These are phyloP conservation scores for Naganishia vishniacii DNA, from an alignment of 768 basidiomycete genomes.

Conservation along the genomic window DNA sequence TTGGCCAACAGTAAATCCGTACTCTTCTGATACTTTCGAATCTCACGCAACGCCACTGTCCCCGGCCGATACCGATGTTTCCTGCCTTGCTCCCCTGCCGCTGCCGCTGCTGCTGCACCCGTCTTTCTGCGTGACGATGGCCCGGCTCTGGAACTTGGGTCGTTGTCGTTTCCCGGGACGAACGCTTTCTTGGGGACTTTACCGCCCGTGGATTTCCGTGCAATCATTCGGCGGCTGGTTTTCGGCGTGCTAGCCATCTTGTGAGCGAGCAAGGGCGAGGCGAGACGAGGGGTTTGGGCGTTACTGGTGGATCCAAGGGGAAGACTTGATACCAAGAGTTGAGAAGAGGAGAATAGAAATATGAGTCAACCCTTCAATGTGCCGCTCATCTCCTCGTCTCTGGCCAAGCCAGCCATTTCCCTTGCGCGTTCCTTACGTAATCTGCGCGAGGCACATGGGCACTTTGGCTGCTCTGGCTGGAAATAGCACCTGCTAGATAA, in stretches of 20 bases:
- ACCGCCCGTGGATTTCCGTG: constrained; percentile 24
- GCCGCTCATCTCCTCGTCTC: constrained; percentile 11
- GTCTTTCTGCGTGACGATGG: neutral
- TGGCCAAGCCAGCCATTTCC: constrained; percentile 15
- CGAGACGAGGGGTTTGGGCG: neutral
- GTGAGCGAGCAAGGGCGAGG: too few relatives aligned
- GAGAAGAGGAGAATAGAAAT: constrained; percentile 7
- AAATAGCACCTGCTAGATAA: too few relatives aligned
- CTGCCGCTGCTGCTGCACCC: neutral
- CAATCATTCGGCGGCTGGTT: constrained; percentile 19
- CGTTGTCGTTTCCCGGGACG: neutral
- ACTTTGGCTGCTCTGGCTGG: too few relatives aligned
- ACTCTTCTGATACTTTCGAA: constrained; percentile 87
- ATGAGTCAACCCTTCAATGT: constrained; percentile 17
- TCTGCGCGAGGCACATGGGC: too few relatives aligned
- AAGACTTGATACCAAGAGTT: neutral
- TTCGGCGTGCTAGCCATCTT: constrained; percentile 13
- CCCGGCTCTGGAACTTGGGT: neutral
- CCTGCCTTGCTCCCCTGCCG: constrained; percentile 33
- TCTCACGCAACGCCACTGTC: constrained; percentile 82
- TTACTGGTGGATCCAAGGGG: neutral
- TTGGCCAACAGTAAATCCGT: constrained; percentile 82
- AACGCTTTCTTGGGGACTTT: constrained; percentile 21
- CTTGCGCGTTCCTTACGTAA: neutral
- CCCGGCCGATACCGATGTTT: constrained; percentile 78